Percentiles rank a stretch among this genome's conserved stretches.
phyloP scores from a whole-genome alignment of 305 asterid species.

The Lippia alba region DNA sequence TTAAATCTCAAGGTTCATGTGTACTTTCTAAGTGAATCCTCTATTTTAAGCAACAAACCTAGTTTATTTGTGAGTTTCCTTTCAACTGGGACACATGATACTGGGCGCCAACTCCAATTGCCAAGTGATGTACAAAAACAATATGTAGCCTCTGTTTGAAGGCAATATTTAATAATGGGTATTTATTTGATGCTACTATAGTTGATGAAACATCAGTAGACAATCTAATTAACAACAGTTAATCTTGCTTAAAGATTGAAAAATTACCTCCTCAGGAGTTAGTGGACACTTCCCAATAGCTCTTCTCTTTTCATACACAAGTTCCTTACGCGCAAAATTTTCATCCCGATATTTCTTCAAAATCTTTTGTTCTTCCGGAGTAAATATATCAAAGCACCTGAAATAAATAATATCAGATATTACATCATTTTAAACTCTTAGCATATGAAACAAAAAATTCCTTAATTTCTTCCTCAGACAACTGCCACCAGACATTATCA shows the following conservation, averaged over 20 bases:
- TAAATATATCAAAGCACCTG: constrained; percentile 95
- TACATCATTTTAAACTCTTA: constrained; percentile 21
- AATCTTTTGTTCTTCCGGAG: constrained; percentile 71
- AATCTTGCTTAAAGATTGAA: constrained; percentile 25
- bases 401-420: constrained; percentile 29
- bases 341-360: constrained; percentile 73
- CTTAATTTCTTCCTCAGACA: constrained; percentile 27
- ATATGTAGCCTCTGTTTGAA: constrained; percentile 24
- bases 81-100: too few relatives aligned
- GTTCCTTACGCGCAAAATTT: constrained; percentile 88
- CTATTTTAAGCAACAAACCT: constrained; percentile 5
- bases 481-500: constrained; percentile 21
- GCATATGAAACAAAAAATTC: constrained; percentile 7
- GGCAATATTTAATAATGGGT: not conserved
- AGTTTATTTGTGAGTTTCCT: too few relatives aligned
- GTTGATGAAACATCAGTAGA: constrained; percentile 7
- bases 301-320: constrained; percentile 81
- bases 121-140: too few relatives aligned
- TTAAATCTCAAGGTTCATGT: not conserved
- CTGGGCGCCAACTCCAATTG: too few relatives aligned
- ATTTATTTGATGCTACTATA: not conserved
- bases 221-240: not conserved
- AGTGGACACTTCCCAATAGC: constrained; percentile 96
- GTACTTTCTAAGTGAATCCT: not conserved
- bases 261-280: constrained; percentile 92